Evolutionary conservation across 495 filamentous ascomycete genomes (phyloP).

Genomic region (Annulohypoxylon nitens): DNA sequence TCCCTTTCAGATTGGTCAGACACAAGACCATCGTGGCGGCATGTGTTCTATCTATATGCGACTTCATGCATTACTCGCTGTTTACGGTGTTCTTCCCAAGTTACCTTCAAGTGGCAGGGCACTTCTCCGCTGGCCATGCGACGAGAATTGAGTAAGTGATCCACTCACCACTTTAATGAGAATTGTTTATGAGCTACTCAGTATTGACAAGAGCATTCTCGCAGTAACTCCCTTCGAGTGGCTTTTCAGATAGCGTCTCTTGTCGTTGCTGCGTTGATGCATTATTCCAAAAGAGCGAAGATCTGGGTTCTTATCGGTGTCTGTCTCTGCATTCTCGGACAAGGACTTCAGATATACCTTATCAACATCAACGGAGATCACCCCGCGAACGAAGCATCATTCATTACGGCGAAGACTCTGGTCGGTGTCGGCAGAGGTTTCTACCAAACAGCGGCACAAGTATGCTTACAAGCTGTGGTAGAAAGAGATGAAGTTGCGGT

Average conservation of each 20-base stretch:
- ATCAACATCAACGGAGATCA: conserved; percentile 7
- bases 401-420: neutral
- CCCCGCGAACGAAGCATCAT: neutral
- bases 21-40: conserved; percentile 7
- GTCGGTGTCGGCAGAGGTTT: neutral
- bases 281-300: neutral
- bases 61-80: conserved; percentile 9
- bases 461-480: conserved; percentile 1
- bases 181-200: neutral
- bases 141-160: neutral
- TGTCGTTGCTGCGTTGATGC: neutral
- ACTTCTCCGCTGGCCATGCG: conserved; percentile 1
- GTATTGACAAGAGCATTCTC: neutral
- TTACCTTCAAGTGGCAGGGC: conserved; percentile 9
- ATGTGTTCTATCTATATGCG: neutral
- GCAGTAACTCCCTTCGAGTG: neutral
- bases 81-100: conserved; percentile 4
- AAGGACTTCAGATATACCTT: conserved; percentile 6
- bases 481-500: neutral
- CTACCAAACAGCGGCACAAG: conserved; percentile 1
- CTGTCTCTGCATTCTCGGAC: conserved; percentile 4
- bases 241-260: neutral
- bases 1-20: neutral
- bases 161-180: neutral
- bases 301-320: neutral